Evolutionary conservation across 139 green algal genomes (phyloP), one percentile per base, ranked within the genome.

Genomic region (Haematococcus lacustris): DNA sequence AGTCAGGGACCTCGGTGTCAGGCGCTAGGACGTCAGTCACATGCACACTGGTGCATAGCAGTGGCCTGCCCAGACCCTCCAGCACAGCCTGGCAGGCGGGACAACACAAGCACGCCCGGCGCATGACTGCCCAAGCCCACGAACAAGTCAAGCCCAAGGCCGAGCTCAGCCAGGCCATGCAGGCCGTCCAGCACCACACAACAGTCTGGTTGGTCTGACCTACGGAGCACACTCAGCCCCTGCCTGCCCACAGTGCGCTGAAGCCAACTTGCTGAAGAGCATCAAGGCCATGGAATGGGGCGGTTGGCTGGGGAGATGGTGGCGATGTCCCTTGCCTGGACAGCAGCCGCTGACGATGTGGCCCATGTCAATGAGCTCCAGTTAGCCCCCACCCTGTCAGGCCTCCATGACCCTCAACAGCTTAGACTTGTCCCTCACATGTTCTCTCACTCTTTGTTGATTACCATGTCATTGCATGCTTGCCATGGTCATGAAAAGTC

Each of bases 21-120:
- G 62, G 51, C 1, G 66, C 61, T 33, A 79, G 39, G 25, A 77
- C 76, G 53, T 91, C 86, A 17, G 71, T 68, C 35, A 89, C 77
- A 69, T 89, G 78, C 38, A 86, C 80, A 50, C 77, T 92, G 70
- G 85, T 90, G 73, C 87, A 89, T 65, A 97, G 83, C 73, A 97
- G 75, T 1, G 90, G 84, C 1, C 82, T 75, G 33, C 86, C 88
- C 41, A 94, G 37, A 0, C 74, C 82, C 28, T 83, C 65, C 35
- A 96, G 60, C 0, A 96, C 51, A 1, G 78, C 78, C 74, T 83
- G 77, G 25, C 28, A 41, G 30, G 40, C 32, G 43, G 9, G 17
- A 53, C 9, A 17, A 28, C 43, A 53, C 43, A 53, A 17, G 43
- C 9, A 9, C 43, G 17, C 9, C 43, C 17, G 9, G 43, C 17